phyloP scores from a whole-genome alignment of 331 rosid species.

The Dryas integrifolia region DNA sequence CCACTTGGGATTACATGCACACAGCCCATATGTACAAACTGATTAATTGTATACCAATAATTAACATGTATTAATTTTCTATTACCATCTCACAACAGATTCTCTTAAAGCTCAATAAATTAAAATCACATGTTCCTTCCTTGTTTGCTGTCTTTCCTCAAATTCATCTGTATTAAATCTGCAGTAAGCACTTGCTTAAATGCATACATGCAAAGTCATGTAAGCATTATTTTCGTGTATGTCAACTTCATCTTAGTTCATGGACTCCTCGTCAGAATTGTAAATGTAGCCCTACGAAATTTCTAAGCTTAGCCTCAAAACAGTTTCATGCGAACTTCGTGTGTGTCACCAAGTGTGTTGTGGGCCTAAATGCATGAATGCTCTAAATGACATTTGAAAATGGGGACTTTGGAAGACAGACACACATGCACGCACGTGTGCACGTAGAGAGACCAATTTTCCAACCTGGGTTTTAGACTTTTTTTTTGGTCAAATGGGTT shows the following conservation, averaged over 20 bases:
- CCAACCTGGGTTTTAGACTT: not conserved
- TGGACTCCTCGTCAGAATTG: constrained; percentile 3
- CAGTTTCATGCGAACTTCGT: constrained; percentile 10
- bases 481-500: not conserved
- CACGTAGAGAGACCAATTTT: not conserved
- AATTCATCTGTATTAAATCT: not conserved
- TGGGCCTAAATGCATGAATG: constrained; percentile 5
- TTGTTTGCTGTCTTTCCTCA: not conserved
- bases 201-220: not conserved
- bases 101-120: constrained; percentile 11
- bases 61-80: constrained; percentile 5
- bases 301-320: not conserved
- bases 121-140: not conserved
- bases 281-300: constrained; percentile 4
- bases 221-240: not conserved
- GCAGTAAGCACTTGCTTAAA: not conserved
- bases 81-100: not conserved
- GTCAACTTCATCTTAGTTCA: constrained; percentile 4
- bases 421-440: not conserved
- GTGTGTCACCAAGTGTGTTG: constrained; percentile 3
- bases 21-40: not conserved
- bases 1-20: not conserved
- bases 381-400: not conserved
- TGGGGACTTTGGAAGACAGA: not conserved
- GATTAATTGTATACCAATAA: constrained; percentile 2